Evolutionary conservation across 2,329 filamentous ascomycete genomes (phyloP).

Genomic region (Paracamarosporium sp.): DNA sequence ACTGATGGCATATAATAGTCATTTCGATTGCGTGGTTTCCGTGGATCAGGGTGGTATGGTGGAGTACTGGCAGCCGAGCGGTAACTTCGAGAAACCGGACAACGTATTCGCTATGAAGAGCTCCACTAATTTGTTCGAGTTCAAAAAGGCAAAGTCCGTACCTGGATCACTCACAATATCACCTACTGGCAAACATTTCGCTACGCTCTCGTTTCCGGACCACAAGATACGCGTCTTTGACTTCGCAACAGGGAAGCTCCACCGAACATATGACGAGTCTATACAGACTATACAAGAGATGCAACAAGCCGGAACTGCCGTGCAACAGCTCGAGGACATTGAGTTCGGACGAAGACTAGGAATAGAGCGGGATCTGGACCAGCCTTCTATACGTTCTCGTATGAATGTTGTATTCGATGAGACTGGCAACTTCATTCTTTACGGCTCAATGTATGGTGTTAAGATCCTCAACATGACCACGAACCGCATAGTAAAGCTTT

Average conservation of each 20-base stretch:
- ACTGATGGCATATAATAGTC: slow-evolving; percentile 87
- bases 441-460: slow-evolving; percentile 88
- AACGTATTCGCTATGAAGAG: slow-evolving; percentile 94
- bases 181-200: slow-evolving; percentile 84
- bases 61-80: slow-evolving; percentile 90
- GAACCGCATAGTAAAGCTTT: slow-evolving; percentile 88
- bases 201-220: slow-evolving; percentile 89
- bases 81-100: slow-evolving; percentile 86
- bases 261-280: slow-evolving; percentile 94
- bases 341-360: slow-evolving; percentile 91
- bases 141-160: slow-evolving; percentile 89
- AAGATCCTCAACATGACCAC: slow-evolving; percentile 97
- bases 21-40: slow-evolving; percentile 89
- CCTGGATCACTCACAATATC: slow-evolving; percentile 85
- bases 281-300: slow-evolving; percentile 87
- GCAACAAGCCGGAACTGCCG: slow-evolving; percentile 89
- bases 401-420: slow-evolving; percentile 94
- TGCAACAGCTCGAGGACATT: slow-evolving; percentile 82
- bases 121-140: slow-evolving; percentile 92
- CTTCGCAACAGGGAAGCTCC: slow-evolving; percentile 85
- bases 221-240: slow-evolving; percentile 93
- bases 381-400: slow-evolving; percentile 69
- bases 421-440: slow-evolving; percentile 92
- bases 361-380: slow-evolving; percentile 85
- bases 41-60: slow-evolving; percentile 91